Evolutionary conservation across 768 basidiomycete species (phyloP).

Genomic region (Termitomyces sp.): DNA sequence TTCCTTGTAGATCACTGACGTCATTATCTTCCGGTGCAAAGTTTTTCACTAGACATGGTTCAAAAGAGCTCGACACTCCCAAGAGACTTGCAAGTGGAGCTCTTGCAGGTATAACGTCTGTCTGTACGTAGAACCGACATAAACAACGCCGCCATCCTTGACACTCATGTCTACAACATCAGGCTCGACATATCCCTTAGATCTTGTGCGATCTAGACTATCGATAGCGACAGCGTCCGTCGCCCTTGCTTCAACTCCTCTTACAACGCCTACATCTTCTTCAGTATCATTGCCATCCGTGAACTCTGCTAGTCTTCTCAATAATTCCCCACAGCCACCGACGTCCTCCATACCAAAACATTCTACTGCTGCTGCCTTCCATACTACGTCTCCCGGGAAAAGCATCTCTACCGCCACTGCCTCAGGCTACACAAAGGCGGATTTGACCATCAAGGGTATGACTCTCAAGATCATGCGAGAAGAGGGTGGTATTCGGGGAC

Average conservation of each 20-base stretch:
- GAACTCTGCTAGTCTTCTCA: slow-evolving; percentile 20
- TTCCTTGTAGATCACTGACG: slow-evolving; percentile 19
- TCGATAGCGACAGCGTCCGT: slow-evolving; percentile 92
- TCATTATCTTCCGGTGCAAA: slow-evolving; percentile 24
- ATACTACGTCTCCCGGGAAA: slow-evolving; percentile 40
- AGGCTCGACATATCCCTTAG: slow-evolving; percentile 89
- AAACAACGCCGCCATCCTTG: not conserved
- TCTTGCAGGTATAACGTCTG: slow-evolving; percentile 89
- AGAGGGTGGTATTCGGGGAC: slow-evolving; percentile 82
- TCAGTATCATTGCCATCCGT: slow-evolving; percentile 12
- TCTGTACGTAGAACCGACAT: slow-evolving; percentile 56
- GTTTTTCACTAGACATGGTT: slow-evolving; percentile 68
- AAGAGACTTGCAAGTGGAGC: slow-evolving; percentile 83
- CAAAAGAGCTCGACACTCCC: slow-evolving; percentile 80
- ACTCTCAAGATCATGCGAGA: slow-evolving; percentile 84
- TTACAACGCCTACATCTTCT: slow-evolving; percentile 9
- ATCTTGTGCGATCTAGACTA: slow-evolving; percentile 87
- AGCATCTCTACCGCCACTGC: slow-evolving; percentile 1
- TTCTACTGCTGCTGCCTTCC: slow-evolving; percentile 42
- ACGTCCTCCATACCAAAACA: slow-evolving; percentile 22
- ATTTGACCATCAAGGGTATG: slow-evolving; percentile 83
- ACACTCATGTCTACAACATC: not conserved
- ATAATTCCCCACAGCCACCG: slow-evolving; percentile 18
- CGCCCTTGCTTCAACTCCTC: slow-evolving; percentile 22
- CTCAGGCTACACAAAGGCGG: slow-evolving; percentile 36